Base-by-base conservation (phyloP, 768 basidiomycete genomes). In the Megacollybia marginata region DNA sequence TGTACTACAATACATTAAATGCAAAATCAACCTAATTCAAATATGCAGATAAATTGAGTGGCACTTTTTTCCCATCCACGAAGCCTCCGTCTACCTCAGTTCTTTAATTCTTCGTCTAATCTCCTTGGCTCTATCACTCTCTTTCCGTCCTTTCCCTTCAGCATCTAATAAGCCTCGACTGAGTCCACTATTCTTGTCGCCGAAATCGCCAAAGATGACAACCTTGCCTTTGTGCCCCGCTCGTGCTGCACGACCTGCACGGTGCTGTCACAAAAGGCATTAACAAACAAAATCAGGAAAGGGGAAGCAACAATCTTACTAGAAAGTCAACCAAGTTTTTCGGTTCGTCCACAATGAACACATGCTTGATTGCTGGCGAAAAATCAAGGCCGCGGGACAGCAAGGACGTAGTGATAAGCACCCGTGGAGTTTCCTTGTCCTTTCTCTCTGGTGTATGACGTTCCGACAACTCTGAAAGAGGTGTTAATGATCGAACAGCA, bases 321-420 rank as follows among this genome's bases (percentile, higher is more conserved):
- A 96, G 63, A 62, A 95, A 94, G 64, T 96, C 93, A 35, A 94
- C 76, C 74, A 87, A 88, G 62, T 92, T 94, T 55, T 87, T 71
- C 16, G 93, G 92, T 59, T 88, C 81, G 56, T 95, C 93, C 19
- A 89, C 75, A 55, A 95, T 84, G 63, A 96, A 85, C 2, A 95
- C 87, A 57, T 93, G 82, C 53, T 77, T 75, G 56, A 95, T 80
- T 4, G 69, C 69, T 0, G 90, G 83, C 12, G 82, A 71, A 59
- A 96, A 96, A 63, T 96, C 93, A 1, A 95, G 76, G 1, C 93
- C 93, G 16, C 93, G 80, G 9, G 91, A 92, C 23, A 96, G 82
- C 33, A 96, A 73, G 5, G 92, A 94, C 0, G 93, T 96, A 33
- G 93, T 94, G 48, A 95, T 75, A 57, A 96, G 72, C 35, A 94